Conservation (phyloP, 129 eudicot genomes). For the Escallonia herrerae region DNA sequence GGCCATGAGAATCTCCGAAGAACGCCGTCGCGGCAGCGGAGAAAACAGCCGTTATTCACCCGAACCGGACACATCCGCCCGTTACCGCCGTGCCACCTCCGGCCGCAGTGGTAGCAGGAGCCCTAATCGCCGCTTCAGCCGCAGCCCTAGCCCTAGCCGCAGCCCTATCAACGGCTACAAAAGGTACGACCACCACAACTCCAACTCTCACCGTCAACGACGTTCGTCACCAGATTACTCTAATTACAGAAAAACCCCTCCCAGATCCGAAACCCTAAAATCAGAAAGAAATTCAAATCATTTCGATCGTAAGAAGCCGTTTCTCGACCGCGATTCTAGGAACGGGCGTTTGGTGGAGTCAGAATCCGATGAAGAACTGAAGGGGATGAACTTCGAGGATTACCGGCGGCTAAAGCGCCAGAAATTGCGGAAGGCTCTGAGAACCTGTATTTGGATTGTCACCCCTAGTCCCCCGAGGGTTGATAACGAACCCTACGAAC, state of each 20-base stretch:
- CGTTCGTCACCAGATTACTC: conserved; percentile 59
- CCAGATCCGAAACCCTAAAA: conserved; percentile 18
- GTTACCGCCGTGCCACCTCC: conserved; percentile 6
- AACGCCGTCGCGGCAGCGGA: conserved; percentile 29
- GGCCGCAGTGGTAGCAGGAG: conserved; percentile 21
- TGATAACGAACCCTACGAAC: conserved; percentile 35
- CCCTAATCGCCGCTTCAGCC: conserved; percentile 21
- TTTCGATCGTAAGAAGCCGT: conserved; percentile 25
- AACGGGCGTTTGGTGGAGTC: conserved; percentile 35
- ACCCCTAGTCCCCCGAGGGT: conserved; percentile 92
- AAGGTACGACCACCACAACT: conserved; percentile 30
- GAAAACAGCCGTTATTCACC: conserved; percentile 36
- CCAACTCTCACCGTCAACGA: conserved; percentile 19
- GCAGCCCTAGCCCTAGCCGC: conserved; percentile 51
- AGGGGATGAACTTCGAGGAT: conserved; percentile 58
- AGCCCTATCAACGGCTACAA: conserved; percentile 41
- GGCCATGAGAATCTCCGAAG: conserved; percentile 37
- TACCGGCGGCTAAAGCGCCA: conserved; percentile 78
- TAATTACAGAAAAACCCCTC: conserved; percentile 43
- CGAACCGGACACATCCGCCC: conserved; percentile 12
- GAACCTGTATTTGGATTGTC: conserved; percentile 54
- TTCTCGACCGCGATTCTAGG: conserved; percentile 48
- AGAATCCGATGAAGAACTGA: conserved; percentile 85
- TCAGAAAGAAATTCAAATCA: conserved; percentile 13
- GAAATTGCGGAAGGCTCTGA: conserved; percentile 47